Evolutionary conservation across 139 green algal genomes (phyloP).

Genomic region (Closterium sp.): DNA sequence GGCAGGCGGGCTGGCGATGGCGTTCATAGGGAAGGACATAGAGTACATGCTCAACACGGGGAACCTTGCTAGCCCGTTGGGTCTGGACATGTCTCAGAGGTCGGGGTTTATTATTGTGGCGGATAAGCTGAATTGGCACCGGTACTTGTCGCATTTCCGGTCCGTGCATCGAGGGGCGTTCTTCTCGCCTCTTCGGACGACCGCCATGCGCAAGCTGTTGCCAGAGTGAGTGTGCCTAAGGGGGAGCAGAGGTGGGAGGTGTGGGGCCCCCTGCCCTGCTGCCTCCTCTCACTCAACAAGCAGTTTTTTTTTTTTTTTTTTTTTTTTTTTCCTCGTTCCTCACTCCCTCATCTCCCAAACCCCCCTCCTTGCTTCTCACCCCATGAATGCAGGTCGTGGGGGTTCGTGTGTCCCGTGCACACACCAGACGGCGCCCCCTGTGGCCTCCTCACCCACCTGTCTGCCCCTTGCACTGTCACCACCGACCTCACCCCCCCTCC

Average conservation of each 20-base stretch:
- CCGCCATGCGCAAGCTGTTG: slow-evolving; percentile 91
- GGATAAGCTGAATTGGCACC: slow-evolving; percentile 95
- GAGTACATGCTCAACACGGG: slow-evolving; percentile 92
- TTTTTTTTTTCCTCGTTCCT: too few species aligned
- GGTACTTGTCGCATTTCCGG: slow-evolving; percentile 88
- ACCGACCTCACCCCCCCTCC: not conserved
- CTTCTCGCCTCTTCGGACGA: slow-evolving; percentile 92
- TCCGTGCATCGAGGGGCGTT: slow-evolving; percentile 92
- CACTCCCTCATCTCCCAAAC: too few species aligned
- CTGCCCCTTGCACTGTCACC: slow-evolving; percentile 60
- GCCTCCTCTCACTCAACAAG: slow-evolving; percentile 81
- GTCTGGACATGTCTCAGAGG: slow-evolving; percentile 72
- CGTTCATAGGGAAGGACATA: slow-evolving; percentile 59
- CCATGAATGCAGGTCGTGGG: slow-evolving; percentile 71
- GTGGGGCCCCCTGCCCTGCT: slow-evolving; percentile 69
- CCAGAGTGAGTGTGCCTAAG: slow-evolving; percentile 66
- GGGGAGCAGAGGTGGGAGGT: too few species aligned
- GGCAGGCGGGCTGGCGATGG: not conserved
- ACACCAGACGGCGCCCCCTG: slow-evolving; percentile 95
- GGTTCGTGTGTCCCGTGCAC: slow-evolving; percentile 98
- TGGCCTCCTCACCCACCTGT: slow-evolving; percentile 95
- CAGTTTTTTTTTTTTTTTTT: too few species aligned
- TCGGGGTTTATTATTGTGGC: slow-evolving; percentile 95
- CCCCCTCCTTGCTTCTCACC: not conserved
- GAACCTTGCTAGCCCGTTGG: slow-evolving; percentile 77